Conservation (phyloP, 768 basidiomycete species). For the Butyriboletus loyo region DNA sequence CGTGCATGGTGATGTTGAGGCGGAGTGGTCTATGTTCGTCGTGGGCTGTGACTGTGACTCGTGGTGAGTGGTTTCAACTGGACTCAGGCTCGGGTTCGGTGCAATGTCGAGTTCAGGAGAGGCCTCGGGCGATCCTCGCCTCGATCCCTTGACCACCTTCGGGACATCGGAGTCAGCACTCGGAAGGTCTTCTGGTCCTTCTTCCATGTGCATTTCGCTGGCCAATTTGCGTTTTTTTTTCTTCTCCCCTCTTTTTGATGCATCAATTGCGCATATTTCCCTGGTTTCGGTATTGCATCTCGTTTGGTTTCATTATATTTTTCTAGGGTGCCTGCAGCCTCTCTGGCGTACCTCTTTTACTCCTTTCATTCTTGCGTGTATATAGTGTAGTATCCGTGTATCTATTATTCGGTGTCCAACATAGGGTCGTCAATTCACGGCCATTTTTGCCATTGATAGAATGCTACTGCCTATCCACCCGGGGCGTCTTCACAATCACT, state of each 20-base stretch:
- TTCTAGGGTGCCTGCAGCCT: background rate
- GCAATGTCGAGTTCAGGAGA: background rate
- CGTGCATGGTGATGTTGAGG: background rate
- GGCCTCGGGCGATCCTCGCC: background rate
- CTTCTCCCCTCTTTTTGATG: background rate
- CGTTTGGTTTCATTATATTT: no score
- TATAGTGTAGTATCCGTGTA: no score
- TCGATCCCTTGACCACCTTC: background rate
- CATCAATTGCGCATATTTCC: background rate
- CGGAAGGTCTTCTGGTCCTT: slow-evolving; percentile 7
- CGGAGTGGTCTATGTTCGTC: background rate
- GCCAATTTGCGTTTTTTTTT: background rate
- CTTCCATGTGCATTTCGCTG: background rate
- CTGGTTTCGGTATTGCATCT: background rate
- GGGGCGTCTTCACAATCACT: no score
- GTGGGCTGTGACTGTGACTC: background rate
- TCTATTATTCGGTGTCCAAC: no score
- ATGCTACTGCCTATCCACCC: no score
- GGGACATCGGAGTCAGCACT: background rate
- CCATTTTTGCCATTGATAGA: no score
- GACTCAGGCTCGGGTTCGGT: background rate
- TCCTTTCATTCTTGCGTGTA: no score
- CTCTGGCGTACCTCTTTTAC: background rate
- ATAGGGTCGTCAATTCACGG: no score
- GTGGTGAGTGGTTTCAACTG: background rate